Base-by-base conservation (phyloP, 2,329 filamentous ascomycete species). In the Cercospora sp. region DNA sequence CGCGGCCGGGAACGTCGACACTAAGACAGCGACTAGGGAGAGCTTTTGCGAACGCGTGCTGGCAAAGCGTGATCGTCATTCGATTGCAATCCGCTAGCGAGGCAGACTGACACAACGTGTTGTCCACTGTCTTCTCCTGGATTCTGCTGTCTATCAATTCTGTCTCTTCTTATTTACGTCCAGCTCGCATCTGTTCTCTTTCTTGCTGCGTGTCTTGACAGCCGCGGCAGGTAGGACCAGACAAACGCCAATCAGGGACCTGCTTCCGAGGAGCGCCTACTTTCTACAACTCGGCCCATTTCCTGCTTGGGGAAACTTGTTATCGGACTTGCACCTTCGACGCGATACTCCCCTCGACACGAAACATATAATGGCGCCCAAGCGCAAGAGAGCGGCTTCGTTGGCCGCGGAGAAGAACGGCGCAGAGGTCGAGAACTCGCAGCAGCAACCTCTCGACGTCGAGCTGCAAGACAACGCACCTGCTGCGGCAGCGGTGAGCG, bases 381-480 rank as follows among this genome's bases (percentile, higher is more conserved):
- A 97, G 85, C 90, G 94, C 81, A 97, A 97, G 87, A 89, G 94
- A 79, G 87, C 86, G 66, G 82, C 83, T 68, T 86, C 85, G 70
- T 80, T 83, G 21, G 79, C 84, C 72, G 84, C 80, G 32, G 72
- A 77, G 40, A 63, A 71, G 32, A 24, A 6, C 34, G 57, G 57
- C 28, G 34, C 59, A 16, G 65, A 62, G 30, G 37, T 45, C 37
- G 40, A 40, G 34, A 21, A 12, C 34, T 61, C 26, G 37, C 37
- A 43, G 37, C 37, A 51, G 12, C 45, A 51, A 51, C 26, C 45
- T 51, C 18, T 21, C 45, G 45, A 51, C 45, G 12, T 51, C 10
- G 45, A 51, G 5, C 21, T 51, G 45, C 45, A 26, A 43, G 53
- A 32, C 37, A 32, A 9, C 49, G 32, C 62, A 7, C 66, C 37